Base-by-base conservation (phyloP, 371 early-diverging fungal species). In the Vairimorpha necatrix region DNA sequence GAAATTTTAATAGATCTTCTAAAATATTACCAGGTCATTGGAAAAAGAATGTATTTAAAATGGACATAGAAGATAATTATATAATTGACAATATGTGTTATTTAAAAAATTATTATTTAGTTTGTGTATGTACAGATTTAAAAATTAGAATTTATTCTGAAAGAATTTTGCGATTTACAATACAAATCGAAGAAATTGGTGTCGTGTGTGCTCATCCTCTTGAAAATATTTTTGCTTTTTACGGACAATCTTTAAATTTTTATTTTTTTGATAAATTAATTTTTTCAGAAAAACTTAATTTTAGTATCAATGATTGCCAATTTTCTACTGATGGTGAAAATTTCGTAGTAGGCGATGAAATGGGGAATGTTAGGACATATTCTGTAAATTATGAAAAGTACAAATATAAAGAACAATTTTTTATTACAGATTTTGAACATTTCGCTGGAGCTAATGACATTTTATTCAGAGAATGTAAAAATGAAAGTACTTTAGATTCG, bases 241-340 rank as follows among this genome's bases (percentile, higher is more conserved):
- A 33, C 20, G 72, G 66, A 7, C 38, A 39, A 7, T 34, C 20
- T 13, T 7, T 82, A 2, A 67, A 42, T 26, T 76, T 82, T 46
- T 77, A 71, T 60, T 18, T 34, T 30, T 18, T 76, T 22, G 71
- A 70, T 16, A 67, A 54, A 22, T 4, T 75, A 18, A 24, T 76
- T 14, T 24, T 32, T 42, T 58, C 39, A 2, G 75, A 75, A 30
- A 20, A 56, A 20, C 54, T 76, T 33, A 65, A 34, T 48, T 74
- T 74, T 65, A 54, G 16, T 38, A 26, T 80, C 3, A 78, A 33
- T 24, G 80, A 83, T 67, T 58, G 69, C 42, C 76, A 75, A 16
- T 83, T 83, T 75, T 65, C 70, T 4, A 69, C 46, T 34, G 77
- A 83, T 69, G 83, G 83, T 2, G 56, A 69, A 32, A 72, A 58